Percentiles rank a stretch among this genome's conserved stretches.
Evolutionary conservation across 2,329 filamentous ascomycete genomes (phyloP).

Genomic region (Ophiostoma sp.): DNA sequence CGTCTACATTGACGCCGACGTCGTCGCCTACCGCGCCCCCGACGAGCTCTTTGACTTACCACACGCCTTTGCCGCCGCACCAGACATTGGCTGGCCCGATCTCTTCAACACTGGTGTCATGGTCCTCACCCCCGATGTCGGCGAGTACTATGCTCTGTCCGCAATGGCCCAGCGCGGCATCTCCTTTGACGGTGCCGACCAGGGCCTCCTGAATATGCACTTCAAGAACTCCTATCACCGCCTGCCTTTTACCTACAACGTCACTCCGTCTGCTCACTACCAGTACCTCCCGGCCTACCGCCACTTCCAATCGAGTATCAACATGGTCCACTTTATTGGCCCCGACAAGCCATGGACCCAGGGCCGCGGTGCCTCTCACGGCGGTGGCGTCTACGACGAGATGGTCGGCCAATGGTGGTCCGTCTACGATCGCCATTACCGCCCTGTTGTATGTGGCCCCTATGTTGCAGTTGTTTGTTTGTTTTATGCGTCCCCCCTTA

Average conservation of each 20-base stretch:
- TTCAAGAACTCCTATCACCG: slow-evolving; percentile 82
- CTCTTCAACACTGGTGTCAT: slow-evolving; percentile 98
- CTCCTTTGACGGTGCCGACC: slow-evolving; percentile 96
- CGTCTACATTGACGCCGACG: slow-evolving; percentile 91
- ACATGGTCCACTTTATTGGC: slow-evolving; percentile 92
- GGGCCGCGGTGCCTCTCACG: slow-evolving; percentile 56
- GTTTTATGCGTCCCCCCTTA: neutral
- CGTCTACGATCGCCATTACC: slow-evolving; percentile 86
- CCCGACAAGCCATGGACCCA: slow-evolving; percentile 83
- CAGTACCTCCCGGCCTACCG: slow-evolving; percentile 95
- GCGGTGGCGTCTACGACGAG: slow-evolving; percentile 71
- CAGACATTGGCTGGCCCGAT: slow-evolving; percentile 97
- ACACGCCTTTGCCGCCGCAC: slow-evolving; percentile 68
- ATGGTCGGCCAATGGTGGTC: slow-evolving; percentile 91
- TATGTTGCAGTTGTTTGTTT: neutral
- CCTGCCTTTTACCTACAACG: slow-evolving; percentile 94
- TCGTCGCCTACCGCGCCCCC: slow-evolving; percentile 84
- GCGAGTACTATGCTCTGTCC: slow-evolving; percentile 81
- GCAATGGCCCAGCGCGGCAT: slow-evolving; percentile 83
- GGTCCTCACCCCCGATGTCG: slow-evolving; percentile 82
- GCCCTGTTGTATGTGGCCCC: slow-evolving; percentile 47
- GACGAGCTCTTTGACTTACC: slow-evolving; percentile 82
- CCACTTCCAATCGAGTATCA: slow-evolving; percentile 88
- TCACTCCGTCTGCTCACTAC: slow-evolving; percentile 93
- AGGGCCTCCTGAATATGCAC: slow-evolving; percentile 93